phyloP scores from a whole-genome alignment of 2,329 filamentous ascomycete genomes.

The Lachnellula cervina region DNA sequence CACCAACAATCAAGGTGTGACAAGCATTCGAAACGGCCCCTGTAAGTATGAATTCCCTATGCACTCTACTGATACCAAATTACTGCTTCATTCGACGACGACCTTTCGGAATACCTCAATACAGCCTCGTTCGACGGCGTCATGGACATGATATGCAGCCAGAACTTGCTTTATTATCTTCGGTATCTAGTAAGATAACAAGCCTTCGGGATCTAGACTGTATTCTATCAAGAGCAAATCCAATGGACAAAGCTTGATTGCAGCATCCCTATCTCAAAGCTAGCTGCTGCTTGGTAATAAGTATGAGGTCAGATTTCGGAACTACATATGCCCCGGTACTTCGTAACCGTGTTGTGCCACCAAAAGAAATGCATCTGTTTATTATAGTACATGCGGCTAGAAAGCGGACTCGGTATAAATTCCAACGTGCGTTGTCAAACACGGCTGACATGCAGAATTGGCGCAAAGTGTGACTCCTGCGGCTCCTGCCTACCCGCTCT shows the following conservation, averaged over 20 bases:
- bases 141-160: too few species aligned
- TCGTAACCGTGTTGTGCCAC: not conserved
- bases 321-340: not conserved
- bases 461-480: not conserved
- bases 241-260: not conserved
- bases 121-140: not conserved
- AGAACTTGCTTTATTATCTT: too few species aligned
- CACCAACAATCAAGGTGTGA: not conserved
- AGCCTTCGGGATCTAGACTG: not conserved
- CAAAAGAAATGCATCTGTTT: not conserved
- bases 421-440: slow-evolving; percentile 6
- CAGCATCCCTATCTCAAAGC: not conserved
- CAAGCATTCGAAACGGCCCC: not conserved
- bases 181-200: not conserved
- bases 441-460: slow-evolving; percentile 4
- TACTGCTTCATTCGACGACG: too few species aligned
- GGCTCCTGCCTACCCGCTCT: not conserved
- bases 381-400: not conserved
- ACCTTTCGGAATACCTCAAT: not conserved
- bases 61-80: not conserved
- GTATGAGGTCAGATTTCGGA: not conserved
- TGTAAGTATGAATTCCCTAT: not conserved
- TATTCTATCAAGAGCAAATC: not conserved
- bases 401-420: not conserved
- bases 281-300: not conserved